phyloP scores from a whole-genome alignment of 495 filamentous ascomycete species.

The Aspergillus biplanus region DNA sequence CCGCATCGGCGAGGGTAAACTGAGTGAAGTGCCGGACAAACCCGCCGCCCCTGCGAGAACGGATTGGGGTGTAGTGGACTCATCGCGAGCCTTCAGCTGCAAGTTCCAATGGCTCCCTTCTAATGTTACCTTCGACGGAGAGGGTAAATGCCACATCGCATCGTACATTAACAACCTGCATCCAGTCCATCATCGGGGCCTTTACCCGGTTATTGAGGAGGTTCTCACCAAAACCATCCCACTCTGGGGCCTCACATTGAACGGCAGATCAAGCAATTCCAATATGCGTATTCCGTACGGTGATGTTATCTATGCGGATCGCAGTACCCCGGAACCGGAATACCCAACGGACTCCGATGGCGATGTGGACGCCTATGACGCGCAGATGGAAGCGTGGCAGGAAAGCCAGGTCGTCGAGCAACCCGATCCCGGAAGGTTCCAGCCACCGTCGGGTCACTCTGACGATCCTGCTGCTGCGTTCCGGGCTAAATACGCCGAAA shows the following conservation, averaged over 20 bases:
- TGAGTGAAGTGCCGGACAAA: not conserved
- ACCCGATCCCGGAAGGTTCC: conserved; percentile 1
- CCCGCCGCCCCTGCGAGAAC: not conserved
- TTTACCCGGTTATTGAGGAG: conserved; percentile 54
- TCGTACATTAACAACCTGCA: conserved; percentile 67
- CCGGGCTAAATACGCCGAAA: conserved; percentile 11
- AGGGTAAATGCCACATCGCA: conserved; percentile 35
- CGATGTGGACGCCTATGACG: not conserved
- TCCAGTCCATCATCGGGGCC: conserved; percentile 41
- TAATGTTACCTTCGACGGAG: conserved; percentile 47
- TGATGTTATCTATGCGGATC: not conserved
- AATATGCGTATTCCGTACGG: not conserved
- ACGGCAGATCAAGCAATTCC: not conserved
- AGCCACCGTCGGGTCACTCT: not conserved
- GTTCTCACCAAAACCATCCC: conserved; percentile 51
- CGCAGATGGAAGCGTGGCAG: not conserved
- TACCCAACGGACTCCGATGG: not conserved
- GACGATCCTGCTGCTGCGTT: not conserved
- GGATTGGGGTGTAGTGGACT: not conserved
- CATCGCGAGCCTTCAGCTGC: conserved; percentile 2
- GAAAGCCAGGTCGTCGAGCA: not conserved
- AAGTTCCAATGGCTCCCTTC: conserved; percentile 64
- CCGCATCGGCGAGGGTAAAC: conserved; percentile 6
- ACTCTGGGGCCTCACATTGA: conserved; percentile 46
- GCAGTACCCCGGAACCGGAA: not conserved